phyloP scores from a whole-genome alignment of 345 rosid species.

The Rhizophora mangle region DNA sequence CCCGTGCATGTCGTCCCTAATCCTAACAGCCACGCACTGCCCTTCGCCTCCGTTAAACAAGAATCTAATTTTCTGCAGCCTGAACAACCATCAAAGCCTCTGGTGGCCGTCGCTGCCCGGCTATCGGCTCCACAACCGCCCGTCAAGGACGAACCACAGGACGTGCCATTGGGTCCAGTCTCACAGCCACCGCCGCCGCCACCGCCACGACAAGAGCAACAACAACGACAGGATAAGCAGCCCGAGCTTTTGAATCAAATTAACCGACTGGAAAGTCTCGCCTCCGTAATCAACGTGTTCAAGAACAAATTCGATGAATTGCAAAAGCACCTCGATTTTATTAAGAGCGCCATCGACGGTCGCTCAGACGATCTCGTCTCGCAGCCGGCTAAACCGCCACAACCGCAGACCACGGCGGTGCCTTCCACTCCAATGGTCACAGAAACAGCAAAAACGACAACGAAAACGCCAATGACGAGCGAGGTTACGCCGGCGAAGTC shows the following conservation, averaged over 20 bases:
- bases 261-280: slow-evolving; percentile 30
- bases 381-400: not conserved
- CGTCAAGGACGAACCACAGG: slow-evolving; percentile 15
- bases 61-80: not conserved
- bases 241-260: slow-evolving; percentile 39
- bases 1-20: not conserved
- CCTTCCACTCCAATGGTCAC: not conserved
- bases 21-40: not conserved
- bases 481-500: slow-evolving; percentile 10
- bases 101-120: not conserved
- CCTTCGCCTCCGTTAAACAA: slow-evolving; percentile 1
- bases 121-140: not conserved
- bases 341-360: slow-evolving; percentile 40
- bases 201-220: not conserved
- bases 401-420: not conserved
- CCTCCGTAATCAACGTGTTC: slow-evolving; percentile 43
- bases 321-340: slow-evolving; percentile 47
- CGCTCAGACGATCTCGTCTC: slow-evolving; percentile 17
- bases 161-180: not conserved
- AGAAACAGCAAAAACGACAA: slow-evolving; percentile 9
- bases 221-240: not conserved
- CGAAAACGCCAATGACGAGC: not conserved
- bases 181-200: slow-evolving; percentile 9
- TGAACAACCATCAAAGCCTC: slow-evolving; percentile 3
- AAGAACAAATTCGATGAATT: slow-evolving; percentile 46